phyloP scores from a whole-genome alignment of 441 rosid genomes.

The Jatropha podagrica region DNA sequence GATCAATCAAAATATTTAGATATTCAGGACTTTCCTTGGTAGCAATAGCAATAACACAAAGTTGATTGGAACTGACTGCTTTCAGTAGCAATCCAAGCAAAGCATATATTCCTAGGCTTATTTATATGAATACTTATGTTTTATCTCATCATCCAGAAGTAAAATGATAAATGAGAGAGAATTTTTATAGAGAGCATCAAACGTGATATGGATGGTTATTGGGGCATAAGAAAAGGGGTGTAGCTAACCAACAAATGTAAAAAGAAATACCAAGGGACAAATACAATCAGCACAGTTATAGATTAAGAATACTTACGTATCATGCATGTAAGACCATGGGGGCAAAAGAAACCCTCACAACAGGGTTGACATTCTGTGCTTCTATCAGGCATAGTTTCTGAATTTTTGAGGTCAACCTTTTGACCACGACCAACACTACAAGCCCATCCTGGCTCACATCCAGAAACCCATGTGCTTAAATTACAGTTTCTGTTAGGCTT shows the following conservation, averaged over 20 bases:
- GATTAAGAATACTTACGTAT: constrained; percentile 62
- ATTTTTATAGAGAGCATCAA: too few species aligned
- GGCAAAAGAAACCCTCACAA: constrained; percentile 97
- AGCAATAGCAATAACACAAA: too few species aligned
- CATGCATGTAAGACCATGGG: constrained; percentile 96
- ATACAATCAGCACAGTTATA: background rate
- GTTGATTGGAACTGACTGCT: too few species aligned
- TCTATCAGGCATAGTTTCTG: constrained; percentile 56
- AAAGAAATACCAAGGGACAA: background rate
- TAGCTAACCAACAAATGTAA: background rate
- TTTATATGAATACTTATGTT: too few species aligned
- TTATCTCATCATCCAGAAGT: too few species aligned
- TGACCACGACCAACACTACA: constrained; percentile 47
- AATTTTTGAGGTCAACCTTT: constrained; percentile 54
- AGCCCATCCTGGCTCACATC: constrained; percentile 98
- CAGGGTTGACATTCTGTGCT: constrained; percentile 57
- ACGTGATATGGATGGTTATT: too few species aligned
- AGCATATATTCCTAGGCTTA: too few species aligned
- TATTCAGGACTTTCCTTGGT: too few species aligned
- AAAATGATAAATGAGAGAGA: too few species aligned
- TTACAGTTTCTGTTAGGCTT: constrained; percentile 92
- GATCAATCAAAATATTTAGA: too few species aligned
- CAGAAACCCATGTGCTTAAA: constrained; percentile 75
- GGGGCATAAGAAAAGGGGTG: background rate
- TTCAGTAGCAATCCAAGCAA: too few species aligned